Base-by-base conservation (phyloP, 106 monocot genomes). In the Phalaenopsis equestris region DNA sequence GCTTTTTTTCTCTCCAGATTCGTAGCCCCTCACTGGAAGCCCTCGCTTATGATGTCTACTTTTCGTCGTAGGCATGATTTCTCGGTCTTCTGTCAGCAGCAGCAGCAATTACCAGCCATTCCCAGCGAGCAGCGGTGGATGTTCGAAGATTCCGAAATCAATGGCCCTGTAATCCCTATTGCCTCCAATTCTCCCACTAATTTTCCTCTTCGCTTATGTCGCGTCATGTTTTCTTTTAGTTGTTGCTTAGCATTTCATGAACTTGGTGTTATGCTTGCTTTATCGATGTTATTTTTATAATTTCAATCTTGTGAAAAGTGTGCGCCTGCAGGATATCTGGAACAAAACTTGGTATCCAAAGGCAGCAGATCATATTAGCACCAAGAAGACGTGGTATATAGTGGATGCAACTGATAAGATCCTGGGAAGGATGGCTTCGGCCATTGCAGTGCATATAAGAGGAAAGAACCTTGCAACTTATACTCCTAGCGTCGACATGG, bases 271-370 rank as follows among this genome's bases (percentile, higher is more conserved):
- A 1, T 48, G 18, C 21, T 61, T 61, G 18, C 4, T 18, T 16
- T 68, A 37, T 68, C 37, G 24, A 10, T 68, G 12, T 68, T 37
- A 68, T 39, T 39, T 70, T 70, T 1, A 19, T 39, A 23, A 3
- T 65, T 65, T 65, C 30, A 37, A 30, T 16, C 55, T 15, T 46
- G 11, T 24, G 49, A 77, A 52, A 12, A 14, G 38, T 15, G 14
- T 39, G 5, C 15, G 36, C 70, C 36, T 39, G 39, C 80, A 93
- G 96, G 94, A 97, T 70, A 97, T 94, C 52, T 97, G 91, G 96
- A 97, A 94, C 72, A 97, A 83, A 77, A 97, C 96, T 17, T 97
- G 96, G 94, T 97, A 97, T 42, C 96, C 96, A 6, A 97, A 97
- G 82, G 96, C 94, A 21, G 87, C 91, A 47, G 94, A 97, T 79